Percentiles rank a stretch among this genome's conserved stretches.
Conservation (phyloP, 2,329 filamentous ascomycete species). For the Orbilia javanica region DNA sequence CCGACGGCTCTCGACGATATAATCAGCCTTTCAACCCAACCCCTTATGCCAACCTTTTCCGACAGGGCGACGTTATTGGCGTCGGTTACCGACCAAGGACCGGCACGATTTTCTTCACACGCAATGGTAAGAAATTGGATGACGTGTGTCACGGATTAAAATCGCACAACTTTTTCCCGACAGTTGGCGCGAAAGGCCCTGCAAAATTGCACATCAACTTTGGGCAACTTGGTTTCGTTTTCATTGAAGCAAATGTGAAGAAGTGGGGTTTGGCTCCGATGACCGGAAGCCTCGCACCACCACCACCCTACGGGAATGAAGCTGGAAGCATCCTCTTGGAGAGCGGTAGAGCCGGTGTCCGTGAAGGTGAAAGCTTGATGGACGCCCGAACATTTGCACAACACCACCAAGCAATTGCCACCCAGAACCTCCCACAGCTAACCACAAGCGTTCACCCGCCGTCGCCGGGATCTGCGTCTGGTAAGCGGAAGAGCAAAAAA, state of each 20-base stretch:
- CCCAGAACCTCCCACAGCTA: slow-evolving; percentile 68
- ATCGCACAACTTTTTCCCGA: slow-evolving; percentile 96
- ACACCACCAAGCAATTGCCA: slow-evolving; percentile 65
- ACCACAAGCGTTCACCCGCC: slow-evolving; percentile 64
- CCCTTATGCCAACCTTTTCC: slow-evolving; percentile 83
- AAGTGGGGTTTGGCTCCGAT: slow-evolving; percentile 98
- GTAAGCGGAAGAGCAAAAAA: slow-evolving; percentile 63
- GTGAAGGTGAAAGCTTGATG: slow-evolving; percentile 52
- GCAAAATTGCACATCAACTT: slow-evolving; percentile 96
- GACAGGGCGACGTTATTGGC: slow-evolving; percentile 95
- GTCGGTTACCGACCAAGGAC: slow-evolving; percentile 95
- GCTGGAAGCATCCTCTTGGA: slow-evolving; percentile 96
- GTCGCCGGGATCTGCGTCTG: slow-evolving; percentile 65
- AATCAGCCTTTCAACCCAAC: slow-evolving; percentile 91
- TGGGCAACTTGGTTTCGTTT: slow-evolving; percentile 96
- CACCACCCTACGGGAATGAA: slow-evolving; percentile 95
- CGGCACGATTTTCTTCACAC: slow-evolving; percentile 96
- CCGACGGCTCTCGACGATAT: slow-evolving; percentile 84
- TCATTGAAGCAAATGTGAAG: slow-evolving; percentile 99
- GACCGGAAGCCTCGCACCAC: slow-evolving; percentile 92
- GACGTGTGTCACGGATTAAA: slow-evolving; percentile 94
- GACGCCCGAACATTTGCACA: slow-evolving; percentile 50
- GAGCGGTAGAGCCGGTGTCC: slow-evolving; percentile 73
- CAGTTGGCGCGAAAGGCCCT: slow-evolving; percentile 94
- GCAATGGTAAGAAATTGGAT: slow-evolving; percentile 96